Conservation (phyloP, 2,329 filamentous ascomycete species). For the Lachnellula occidentalis region DNA sequence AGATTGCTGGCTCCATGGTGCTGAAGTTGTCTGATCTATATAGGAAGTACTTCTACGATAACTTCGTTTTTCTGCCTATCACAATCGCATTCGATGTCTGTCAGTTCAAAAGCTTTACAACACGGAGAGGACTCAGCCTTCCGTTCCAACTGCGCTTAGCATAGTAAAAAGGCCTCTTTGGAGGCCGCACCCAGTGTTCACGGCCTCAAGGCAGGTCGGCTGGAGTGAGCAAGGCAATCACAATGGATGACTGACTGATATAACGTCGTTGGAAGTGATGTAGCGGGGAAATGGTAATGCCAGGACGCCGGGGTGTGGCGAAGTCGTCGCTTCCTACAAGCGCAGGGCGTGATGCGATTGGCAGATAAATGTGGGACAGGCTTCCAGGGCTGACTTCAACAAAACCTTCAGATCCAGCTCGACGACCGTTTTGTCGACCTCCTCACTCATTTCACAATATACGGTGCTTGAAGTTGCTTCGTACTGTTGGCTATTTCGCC, state of each 20-base stretch:
- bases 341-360: neutral
- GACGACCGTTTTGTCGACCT: too few relatives aligned
- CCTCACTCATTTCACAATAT: neutral
- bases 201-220: slow-evolving; percentile 1
- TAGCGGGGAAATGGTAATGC: neutral
- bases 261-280: slow-evolving; percentile 1
- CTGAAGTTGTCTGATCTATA: slow-evolving; percentile 21
- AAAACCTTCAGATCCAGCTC: neutral
- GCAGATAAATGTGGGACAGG: neutral
- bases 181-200: slow-evolving; percentile 15
- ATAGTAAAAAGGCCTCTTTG: slow-evolving; percentile 10
- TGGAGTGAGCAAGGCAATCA: slow-evolving; percentile 7
- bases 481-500: neutral
- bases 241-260: neutral
- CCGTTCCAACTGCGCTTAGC: slow-evolving; percentile 15
- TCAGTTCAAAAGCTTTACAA: slow-evolving; percentile 20
- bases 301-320: neutral
- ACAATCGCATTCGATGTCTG: slow-evolving; percentile 9
- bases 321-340: neutral
- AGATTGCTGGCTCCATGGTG: slow-evolving; percentile 15
- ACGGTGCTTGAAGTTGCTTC: neutral
- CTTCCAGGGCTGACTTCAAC: neutral
- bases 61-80: slow-evolving; percentile 20
- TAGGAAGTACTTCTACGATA: slow-evolving; percentile 10
- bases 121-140: slow-evolving; percentile 20